Base-by-base conservation (phyloP, 139 green algal species). In the Diplosphaera chodatii region DNA sequence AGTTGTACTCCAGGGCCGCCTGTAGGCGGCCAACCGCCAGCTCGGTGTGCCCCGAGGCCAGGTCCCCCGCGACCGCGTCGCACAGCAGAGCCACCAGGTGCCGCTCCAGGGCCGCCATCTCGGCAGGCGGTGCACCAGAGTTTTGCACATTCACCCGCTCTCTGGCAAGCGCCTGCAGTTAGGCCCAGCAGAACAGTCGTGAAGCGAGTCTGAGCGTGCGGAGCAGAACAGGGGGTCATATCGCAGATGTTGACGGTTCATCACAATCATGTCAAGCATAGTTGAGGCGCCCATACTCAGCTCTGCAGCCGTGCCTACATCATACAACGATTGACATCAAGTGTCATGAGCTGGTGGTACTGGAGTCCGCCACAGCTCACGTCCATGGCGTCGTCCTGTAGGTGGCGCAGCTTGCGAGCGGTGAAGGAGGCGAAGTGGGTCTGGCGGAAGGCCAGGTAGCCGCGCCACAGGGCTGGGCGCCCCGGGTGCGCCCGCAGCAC, bases 1-100 rank as follows among this genome's bases (percentile, higher is more conserved):
- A 83, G 65, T 87, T 84, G 70, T 84, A 96, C 78, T 96, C 90
- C 33, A 91, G 65, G 63, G 84, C 41, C 13, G 83, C 89, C 67
- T 88, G 87, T 10, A 91, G 40, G 27, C 74, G 71, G 1, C 72
- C 85, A 22, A 95, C 67, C 1, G 73, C 88, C 25, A 55, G 72
- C 77, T 95, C 88, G 0, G 48, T 84, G 72, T 85, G 68, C 8
- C 88, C 86, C 1, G 77, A 71, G 27, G 83, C 67, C 59, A 91
- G 56, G 63, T 87, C 80, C 22, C 87, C 68, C 1, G 68, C 41
- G 1, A 73, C 28, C 1, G 77, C 73, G 25, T 83, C 74, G 63
- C 85, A 32, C 29, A 82, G 68, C 27, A 84, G 32, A 0, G 40
- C 67, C 22, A 83, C 78, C 20, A 83, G 32, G 25, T 69, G 75